Conservation (phyloP, 2,329 filamentous ascomycete genomes). For the Aureobasidium sp. region DNA sequence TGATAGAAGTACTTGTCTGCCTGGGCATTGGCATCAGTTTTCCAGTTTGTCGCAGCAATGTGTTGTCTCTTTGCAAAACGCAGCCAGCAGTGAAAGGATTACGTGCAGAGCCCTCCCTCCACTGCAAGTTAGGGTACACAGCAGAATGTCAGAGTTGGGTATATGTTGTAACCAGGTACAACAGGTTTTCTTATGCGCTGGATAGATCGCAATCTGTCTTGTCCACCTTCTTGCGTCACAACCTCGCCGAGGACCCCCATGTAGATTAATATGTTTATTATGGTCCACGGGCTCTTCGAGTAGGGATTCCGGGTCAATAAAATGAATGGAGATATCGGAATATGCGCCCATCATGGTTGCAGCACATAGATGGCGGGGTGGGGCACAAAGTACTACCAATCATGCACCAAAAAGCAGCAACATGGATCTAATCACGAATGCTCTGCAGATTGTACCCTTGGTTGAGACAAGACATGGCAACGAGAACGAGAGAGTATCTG, state of each 20-base stretch:
- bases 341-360: not conserved
- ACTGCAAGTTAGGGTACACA: not conserved
- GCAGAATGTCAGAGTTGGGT: not conserved
- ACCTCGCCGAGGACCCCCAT: not conserved
- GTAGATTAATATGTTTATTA: not conserved
- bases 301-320: not conserved
- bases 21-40: not conserved
- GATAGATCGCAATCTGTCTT: not conserved
- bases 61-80: not conserved
- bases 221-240: not conserved
- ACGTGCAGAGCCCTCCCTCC: not conserved
- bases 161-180: not conserved
- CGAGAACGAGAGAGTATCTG: not conserved
- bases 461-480: not conserved
- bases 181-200: not conserved
- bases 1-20: too few species aligned
- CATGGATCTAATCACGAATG: not conserved
- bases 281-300: not conserved
- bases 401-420: not conserved
- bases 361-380: not conserved
- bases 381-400: not conserved
- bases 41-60: too few species aligned
- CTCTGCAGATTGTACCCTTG: not conserved
- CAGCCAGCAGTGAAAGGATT: not conserved
- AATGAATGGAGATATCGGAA: not conserved